Conservation (phyloP, 345 rosid species). For the Camelina sativa region DNA sequence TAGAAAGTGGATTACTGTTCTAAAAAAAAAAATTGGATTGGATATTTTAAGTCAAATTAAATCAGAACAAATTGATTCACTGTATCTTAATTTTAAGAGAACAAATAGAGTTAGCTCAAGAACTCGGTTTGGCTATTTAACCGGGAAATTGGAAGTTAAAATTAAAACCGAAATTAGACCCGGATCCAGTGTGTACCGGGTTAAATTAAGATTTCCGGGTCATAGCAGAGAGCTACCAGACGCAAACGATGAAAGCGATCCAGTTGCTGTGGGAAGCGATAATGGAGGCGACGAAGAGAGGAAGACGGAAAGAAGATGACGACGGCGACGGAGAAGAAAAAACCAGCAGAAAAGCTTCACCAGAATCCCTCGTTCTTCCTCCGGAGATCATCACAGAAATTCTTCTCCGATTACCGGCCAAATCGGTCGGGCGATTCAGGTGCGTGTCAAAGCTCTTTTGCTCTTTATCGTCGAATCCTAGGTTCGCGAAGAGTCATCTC, state of each 20-base stretch:
- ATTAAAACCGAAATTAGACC: not conserved
- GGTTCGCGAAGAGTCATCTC: conserved; percentile 48
- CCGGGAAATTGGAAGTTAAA: not conserved
- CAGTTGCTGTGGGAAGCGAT: conserved; percentile 29
- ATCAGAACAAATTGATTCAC: not conserved
- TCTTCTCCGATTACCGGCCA: conserved; percentile 50
- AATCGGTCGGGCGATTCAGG: conserved; percentile 51
- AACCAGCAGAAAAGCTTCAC: not conserved
- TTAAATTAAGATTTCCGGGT: conserved; percentile 9
- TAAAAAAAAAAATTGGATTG: not conserved
- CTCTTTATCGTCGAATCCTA: conserved; percentile 43
- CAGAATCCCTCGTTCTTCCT: conserved; percentile 34
- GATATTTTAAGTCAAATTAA: not conserved
- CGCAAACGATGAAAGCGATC: conserved; percentile 18
- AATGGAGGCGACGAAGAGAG: conserved; percentile 33
- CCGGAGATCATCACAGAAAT: conserved; percentile 50
- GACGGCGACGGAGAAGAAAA: conserved; percentile 3
- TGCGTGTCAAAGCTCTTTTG: conserved; percentile 50
- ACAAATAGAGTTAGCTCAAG: not conserved
- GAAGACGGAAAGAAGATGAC: conserved; percentile 25
- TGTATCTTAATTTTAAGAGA: not conserved
- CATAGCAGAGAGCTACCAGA: not conserved
- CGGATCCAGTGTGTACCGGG: conserved; percentile 15
- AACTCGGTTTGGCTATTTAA: not conserved
- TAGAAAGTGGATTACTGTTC: not conserved